phyloP scores from a whole-genome alignment of 1,284 basidiomycete species.

The Dichomitus squalens region DNA sequence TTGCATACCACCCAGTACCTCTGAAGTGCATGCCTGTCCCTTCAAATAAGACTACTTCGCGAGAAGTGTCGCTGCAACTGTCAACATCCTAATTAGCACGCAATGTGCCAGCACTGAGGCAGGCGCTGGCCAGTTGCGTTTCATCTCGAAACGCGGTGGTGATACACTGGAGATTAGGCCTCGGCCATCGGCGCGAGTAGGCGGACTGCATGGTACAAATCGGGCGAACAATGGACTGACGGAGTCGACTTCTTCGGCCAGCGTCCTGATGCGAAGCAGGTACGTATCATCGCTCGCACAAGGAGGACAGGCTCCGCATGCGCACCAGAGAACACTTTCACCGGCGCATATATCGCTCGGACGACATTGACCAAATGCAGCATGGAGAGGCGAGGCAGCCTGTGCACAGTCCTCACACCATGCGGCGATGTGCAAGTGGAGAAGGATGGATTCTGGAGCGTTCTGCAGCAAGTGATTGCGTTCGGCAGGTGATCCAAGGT shows the following conservation, averaged over 20 bases:
- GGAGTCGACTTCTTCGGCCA: too few species aligned
- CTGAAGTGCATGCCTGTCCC: too few species aligned
- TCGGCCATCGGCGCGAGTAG: not conserved
- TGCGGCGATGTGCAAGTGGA: not conserved
- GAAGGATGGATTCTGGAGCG: not conserved
- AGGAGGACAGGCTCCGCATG: not conserved
- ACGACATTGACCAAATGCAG: too few species aligned
- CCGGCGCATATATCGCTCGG: too few species aligned
- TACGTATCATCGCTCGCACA: not conserved
- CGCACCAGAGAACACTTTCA: too few species aligned
- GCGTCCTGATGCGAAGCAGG: not conserved
- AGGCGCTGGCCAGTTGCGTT: not conserved
- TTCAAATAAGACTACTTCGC: too few species aligned
- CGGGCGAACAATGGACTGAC: slow-evolving; percentile 15
- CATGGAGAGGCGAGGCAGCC: too few species aligned
- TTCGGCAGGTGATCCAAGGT: not conserved
- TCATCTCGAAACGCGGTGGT: not conserved
- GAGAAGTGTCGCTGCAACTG: too few species aligned
- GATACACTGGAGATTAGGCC: not conserved
- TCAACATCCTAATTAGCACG: too few species aligned
- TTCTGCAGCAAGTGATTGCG: not conserved
- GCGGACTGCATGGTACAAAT: not conserved
- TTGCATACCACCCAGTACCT: too few species aligned
- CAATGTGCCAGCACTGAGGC: not conserved
- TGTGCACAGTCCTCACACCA: too few species aligned